phyloP scores from a whole-genome alignment of 225 moss, liverwort and hornwort species.

The Rhytidiadelphus loreus region DNA sequence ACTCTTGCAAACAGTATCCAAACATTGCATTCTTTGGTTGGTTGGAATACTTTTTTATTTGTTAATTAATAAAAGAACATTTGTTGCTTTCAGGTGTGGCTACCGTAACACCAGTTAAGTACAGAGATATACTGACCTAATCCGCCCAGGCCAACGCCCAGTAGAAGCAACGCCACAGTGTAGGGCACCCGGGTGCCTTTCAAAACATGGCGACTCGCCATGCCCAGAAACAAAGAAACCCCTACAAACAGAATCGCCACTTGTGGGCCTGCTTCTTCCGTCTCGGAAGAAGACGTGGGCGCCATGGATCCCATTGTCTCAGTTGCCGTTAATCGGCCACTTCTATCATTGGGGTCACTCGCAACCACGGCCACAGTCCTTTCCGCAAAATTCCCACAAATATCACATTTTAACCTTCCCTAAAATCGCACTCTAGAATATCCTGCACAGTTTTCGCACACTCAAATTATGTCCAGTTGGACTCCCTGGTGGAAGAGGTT shows the following conservation, averaged over 20 bases:
- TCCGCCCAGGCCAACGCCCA: conserved; percentile 69
- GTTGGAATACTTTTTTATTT: neutral
- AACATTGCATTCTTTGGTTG: neutral
- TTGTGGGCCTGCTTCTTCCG: conserved; percentile 31
- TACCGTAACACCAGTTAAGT: neutral
- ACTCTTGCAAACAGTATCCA: neutral
- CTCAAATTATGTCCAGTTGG: neutral
- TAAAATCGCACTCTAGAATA: neutral
- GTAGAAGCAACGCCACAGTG: conserved; percentile 73
- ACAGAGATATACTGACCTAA: conserved; percentile 28
- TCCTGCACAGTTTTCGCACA: neutral
- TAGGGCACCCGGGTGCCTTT: conserved; percentile 64
- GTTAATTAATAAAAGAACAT: neutral
- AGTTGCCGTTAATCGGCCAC: neutral
- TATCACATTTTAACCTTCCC: neutral
- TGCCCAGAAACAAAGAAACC: conserved; percentile 65
- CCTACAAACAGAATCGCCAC: conserved; percentile 77
- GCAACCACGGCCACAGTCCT: neutral
- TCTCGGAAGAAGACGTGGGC: neutral
- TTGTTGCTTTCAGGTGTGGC: neutral
- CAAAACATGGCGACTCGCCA: conserved; percentile 60
- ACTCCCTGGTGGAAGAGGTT: neutral
- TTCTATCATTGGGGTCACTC: neutral
- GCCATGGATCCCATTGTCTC: neutral
- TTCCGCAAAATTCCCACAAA: neutral